A percentile compares a stretch with the other conserved stretches of the same genome.
phyloP scores from a whole-genome alignment of 345 rosid species.

The Eucalyptus cloeziana region DNA sequence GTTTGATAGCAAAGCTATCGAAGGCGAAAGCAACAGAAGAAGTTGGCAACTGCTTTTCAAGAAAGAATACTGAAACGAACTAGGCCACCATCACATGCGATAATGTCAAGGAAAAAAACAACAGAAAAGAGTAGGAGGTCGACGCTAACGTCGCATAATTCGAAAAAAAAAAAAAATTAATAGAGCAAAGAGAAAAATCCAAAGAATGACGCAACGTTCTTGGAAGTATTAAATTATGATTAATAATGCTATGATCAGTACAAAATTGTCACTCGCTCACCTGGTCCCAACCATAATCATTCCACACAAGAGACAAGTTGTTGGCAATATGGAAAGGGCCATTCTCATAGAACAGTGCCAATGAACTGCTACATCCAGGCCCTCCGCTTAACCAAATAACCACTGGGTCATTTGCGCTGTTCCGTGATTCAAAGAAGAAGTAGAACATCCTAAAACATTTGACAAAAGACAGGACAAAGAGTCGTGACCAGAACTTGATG shows the following conservation, averaged over 20 bases:
- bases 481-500: background rate
- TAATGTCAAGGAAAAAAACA: background rate
- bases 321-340: constrained; percentile 59
- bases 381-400: constrained; percentile 92
- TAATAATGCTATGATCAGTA: background rate
- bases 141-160: background rate
- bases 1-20: background rate
- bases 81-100: background rate
- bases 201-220: background rate
- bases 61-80: background rate
- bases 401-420: constrained; percentile 44
- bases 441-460: background rate
- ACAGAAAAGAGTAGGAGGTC: background rate
- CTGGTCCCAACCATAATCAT: constrained; percentile 86
- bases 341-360: constrained; percentile 80
- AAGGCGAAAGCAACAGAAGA: background rate
- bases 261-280: constrained; percentile 2
- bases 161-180: background rate
- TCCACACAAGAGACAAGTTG: constrained; percentile 63
- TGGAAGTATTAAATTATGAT: background rate
- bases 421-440: constrained; percentile 66
- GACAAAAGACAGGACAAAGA: background rate
- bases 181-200: background rate
- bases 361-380: constrained; percentile 83
- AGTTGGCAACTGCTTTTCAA: background rate